Conservation (phyloP, 2,329 filamentous ascomycete genomes). For the Penicillium sp. region DNA sequence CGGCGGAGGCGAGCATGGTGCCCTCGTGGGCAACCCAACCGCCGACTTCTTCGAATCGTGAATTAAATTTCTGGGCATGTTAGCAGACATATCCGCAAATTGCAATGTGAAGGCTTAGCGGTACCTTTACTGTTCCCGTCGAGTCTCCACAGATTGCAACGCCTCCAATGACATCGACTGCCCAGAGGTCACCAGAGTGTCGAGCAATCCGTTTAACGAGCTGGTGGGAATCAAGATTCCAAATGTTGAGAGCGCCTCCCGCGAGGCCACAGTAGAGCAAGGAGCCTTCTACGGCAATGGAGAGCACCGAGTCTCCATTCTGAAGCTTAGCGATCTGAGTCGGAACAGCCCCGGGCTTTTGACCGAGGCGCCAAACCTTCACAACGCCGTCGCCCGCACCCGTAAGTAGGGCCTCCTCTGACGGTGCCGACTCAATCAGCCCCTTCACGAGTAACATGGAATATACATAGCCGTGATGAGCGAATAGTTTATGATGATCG, state of each 20-base stretch:
- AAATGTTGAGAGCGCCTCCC: conserved; percentile 85
- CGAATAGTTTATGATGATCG: conserved; percentile 79
- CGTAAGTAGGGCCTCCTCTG: conserved; percentile 76
- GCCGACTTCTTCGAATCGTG: conserved; percentile 76
- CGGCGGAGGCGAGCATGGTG: conserved; percentile 80
- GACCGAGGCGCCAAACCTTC: conserved; percentile 82
- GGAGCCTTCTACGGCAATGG: conserved; percentile 80
- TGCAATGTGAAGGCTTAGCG: conserved; percentile 24
- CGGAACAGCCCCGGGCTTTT: conserved; percentile 60
- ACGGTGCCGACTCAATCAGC: conserved; percentile 64
- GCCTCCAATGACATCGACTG: conserved; percentile 79
- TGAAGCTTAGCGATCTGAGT: conserved; percentile 67
- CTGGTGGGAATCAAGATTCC: conserved; percentile 94
- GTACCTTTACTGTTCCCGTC: conserved; percentile 79
- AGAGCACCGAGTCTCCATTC: conserved; percentile 67
- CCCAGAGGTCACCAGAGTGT: conserved; percentile 78
- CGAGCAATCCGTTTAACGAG: conserved; percentile 82
- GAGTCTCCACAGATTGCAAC: conserved; percentile 85
- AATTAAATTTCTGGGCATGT: conserved; percentile 62
- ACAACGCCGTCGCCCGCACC: conserved; percentile 92
- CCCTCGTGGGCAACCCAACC: conserved; percentile 82
- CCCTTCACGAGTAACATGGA: conserved; percentile 87
- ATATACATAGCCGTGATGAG: conserved; percentile 93
- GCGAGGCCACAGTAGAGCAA: conserved; percentile 90
- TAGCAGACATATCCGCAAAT: neutral